Evolutionary conservation across 345 rosid genomes (phyloP).

Genomic region (Arabidopsis thaliana): TAIR10.1 NC_003070.9:24850001-24850500

Average conservation of each 20-base stretch:
- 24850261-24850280: slow-evolving; percentile 18
- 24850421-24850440: not conserved
- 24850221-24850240: not conserved
- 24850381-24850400: slow-evolving; percentile 20
- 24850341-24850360: not conserved
- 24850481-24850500: not conserved
- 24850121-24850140: not conserved
- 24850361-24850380: not conserved
- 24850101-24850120: not conserved
- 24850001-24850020: not conserved
- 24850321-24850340: not conserved
- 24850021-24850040: not conserved
- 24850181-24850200: not conserved
- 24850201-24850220: not conserved
- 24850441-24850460: not conserved
- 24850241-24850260: not conserved
- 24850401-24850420: slow-evolving; percentile 21
- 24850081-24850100: not conserved
- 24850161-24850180: not conserved
- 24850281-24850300: not conserved
- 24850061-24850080: rapidly evolving
- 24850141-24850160: slow-evolving; percentile 3
- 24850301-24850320: not conserved
- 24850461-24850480: not conserved
- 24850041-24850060: not conserved